phyloP scores from a whole-genome alignment of 1,284 basidiomycete species.

The Malassezia equina region DNA sequence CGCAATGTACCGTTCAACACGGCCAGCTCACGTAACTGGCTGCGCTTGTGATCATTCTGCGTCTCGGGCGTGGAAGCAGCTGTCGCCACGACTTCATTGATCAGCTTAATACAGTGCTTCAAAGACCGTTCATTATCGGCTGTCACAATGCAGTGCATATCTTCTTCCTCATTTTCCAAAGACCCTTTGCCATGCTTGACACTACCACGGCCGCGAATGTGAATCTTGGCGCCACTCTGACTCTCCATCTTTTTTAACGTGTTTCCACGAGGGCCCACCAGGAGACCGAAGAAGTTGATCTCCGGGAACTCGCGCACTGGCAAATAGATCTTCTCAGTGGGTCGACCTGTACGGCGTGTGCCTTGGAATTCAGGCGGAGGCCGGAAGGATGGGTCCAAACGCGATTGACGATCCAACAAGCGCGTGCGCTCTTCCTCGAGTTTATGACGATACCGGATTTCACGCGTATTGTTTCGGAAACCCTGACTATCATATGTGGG shows the following conservation, averaged over 20 bases:
- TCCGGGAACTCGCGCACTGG: constrained; percentile 99
- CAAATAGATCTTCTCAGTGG: constrained; percentile 86
- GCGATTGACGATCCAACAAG: constrained; percentile 89
- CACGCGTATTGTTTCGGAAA: constrained; percentile 92
- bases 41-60: constrained; percentile 98
- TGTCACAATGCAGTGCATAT: constrained; percentile 93
- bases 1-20: constrained; percentile 96
- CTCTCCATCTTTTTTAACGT: constrained; percentile 99
- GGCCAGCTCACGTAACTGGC: constrained; percentile 93
- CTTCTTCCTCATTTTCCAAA: constrained; percentile 83
- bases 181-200: constrained; percentile 97
- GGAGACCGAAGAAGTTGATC: constrained; percentile 97
- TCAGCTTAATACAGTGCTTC: constrained; percentile 76
- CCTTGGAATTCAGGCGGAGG: constrained; percentile 85
- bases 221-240: constrained; percentile 94
- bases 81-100: constrained; percentile 96
- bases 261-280: constrained; percentile 96
- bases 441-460: constrained; percentile 93
- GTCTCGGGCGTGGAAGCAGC: constrained; percentile 97
- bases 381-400: constrained; percentile 91
- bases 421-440: constrained; percentile 90
- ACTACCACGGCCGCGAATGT: constrained; percentile 92
- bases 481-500: constrained; percentile 95
- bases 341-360: constrained; percentile 67
- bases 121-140: constrained; percentile 89